Evolutionary conservation across 2,329 filamentous ascomycete genomes (phyloP).

Genomic region (Akanthomyces uredinophilus): DNA sequence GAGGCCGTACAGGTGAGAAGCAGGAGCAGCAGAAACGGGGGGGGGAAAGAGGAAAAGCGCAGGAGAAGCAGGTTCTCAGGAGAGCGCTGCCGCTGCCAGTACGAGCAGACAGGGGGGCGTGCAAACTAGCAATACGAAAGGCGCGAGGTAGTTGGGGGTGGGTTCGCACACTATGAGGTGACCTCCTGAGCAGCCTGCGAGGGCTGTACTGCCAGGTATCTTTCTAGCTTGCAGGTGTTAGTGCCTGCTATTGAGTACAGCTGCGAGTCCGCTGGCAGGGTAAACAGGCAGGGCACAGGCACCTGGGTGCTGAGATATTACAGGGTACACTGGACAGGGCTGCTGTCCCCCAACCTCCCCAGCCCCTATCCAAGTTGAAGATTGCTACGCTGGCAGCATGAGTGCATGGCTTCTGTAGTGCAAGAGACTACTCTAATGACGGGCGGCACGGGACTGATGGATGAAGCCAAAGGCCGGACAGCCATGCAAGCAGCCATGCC

Average conservation of each 20-base stretch:
- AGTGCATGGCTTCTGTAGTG: no score
- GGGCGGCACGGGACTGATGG: background rate
- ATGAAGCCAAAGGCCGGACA: background rate
- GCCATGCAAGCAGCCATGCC: background rate
- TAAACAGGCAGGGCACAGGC: background rate
- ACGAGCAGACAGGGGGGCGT: background rate
- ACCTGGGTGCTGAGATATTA: background rate
- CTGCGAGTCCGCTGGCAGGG: background rate
- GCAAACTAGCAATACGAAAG: constrained; percentile 12
- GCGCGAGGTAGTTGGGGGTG: background rate
- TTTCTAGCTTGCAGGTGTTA: background rate
- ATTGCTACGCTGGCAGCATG: background rate
- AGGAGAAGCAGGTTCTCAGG: constrained; percentile 13
- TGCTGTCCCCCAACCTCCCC: no score
- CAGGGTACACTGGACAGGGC: background rate
- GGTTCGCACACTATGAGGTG: constrained; percentile 7
- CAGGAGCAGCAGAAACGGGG: background rate
- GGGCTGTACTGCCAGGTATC: background rate
- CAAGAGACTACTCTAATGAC: background rate
- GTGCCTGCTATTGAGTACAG: background rate
- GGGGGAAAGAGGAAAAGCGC: background rate
- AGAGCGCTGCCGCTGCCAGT: background rate
- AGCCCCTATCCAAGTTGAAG: background rate
- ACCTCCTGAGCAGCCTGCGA: background rate
- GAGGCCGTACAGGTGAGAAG: constrained; percentile 4